Evolutionary conservation across 352 stramenopile genomes (phyloP).

Genomic region (Phytopythium montanum): DNA sequence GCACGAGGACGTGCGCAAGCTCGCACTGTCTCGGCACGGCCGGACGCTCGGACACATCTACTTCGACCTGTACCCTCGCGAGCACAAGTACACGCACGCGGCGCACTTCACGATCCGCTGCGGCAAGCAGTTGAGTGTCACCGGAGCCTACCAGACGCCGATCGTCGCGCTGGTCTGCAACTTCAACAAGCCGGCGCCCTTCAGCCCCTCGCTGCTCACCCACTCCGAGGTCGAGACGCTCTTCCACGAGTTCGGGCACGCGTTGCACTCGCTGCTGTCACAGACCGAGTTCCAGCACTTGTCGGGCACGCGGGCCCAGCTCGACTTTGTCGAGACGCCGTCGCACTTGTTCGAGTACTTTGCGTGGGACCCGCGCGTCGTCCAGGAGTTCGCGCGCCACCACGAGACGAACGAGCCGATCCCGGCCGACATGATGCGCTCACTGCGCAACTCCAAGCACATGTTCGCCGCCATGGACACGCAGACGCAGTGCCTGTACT

Average conservation of each 20-base stretch:
- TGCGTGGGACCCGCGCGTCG: conserved; percentile 88
- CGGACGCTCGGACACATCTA: conserved; percentile 90
- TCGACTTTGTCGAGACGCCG: conserved; percentile 96
- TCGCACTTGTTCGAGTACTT: conserved; percentile 99
- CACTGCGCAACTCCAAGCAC: conserved; percentile 71
- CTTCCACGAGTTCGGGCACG: conserved; percentile 98
- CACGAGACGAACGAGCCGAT: conserved; percentile 79
- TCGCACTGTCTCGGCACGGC: conserved; percentile 71
- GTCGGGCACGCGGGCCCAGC: conserved; percentile 89
- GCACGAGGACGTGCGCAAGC: conserved; percentile 87
- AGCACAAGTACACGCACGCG: conserved; percentile 83
- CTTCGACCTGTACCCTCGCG: conserved; percentile 93
- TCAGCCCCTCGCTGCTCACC: conserved; percentile 66
- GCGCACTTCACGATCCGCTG: conserved; percentile 97
- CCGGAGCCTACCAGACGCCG: conserved; percentile 88
- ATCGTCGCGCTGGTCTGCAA: conserved; percentile 93
- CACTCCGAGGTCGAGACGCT: conserved; percentile 97
- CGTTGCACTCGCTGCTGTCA: conserved; percentile 95
- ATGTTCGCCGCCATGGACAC: conserved; percentile 91
- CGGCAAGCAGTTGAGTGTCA: conserved; percentile 56
- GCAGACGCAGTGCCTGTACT: conserved; percentile 82
- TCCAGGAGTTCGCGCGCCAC: conserved; percentile 82
- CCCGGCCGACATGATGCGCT: conserved; percentile 69
- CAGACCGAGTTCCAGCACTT: conserved; percentile 97
- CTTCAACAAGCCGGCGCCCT: conserved; percentile 76